These are phyloP conservation scores for Lactarius vividus DNA, from an alignment of 768 basidiomycete species.

Conservation along the genomic window DNA sequence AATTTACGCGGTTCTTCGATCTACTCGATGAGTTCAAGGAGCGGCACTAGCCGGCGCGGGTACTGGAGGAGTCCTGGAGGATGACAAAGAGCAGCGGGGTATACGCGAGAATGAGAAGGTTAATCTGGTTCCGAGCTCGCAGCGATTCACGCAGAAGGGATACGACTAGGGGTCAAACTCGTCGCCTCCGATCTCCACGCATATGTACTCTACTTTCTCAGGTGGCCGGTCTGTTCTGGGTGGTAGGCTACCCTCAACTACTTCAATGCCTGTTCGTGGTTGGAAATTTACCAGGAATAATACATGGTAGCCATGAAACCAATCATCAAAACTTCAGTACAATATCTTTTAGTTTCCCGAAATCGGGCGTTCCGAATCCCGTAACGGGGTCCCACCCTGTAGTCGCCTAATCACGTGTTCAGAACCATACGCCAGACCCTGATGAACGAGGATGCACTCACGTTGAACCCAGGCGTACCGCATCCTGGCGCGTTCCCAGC, in stretches of 20 bases:
- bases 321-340: constrained; percentile 26
- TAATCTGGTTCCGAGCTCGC: neutral
- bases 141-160: neutral
- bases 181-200: neutral
- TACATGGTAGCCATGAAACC: neutral
- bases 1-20: neutral
- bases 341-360: constrained; percentile 44
- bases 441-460: constrained; percentile 35
- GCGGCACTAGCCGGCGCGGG: neutral
- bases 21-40: neutral
- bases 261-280: neutral
- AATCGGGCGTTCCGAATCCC: constrained; percentile 55
- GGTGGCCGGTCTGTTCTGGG: neutral
- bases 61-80: too few species aligned
- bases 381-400: constrained; percentile 60
- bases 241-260: neutral
- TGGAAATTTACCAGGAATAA: neutral
- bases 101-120: neutral
- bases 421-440: neutral
- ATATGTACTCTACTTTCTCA: neutral
- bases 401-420: constrained; percentile 39
- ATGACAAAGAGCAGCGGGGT: neutral
- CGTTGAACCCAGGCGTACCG: constrained; percentile 65
- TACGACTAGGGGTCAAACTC: neutral
- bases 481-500: constrained; percentile 50